These are phyloP conservation scores for Musa beccarii DNA, from an alignment of 176 grass and related monocot genomes.

Conservation along the genomic window DNA sequence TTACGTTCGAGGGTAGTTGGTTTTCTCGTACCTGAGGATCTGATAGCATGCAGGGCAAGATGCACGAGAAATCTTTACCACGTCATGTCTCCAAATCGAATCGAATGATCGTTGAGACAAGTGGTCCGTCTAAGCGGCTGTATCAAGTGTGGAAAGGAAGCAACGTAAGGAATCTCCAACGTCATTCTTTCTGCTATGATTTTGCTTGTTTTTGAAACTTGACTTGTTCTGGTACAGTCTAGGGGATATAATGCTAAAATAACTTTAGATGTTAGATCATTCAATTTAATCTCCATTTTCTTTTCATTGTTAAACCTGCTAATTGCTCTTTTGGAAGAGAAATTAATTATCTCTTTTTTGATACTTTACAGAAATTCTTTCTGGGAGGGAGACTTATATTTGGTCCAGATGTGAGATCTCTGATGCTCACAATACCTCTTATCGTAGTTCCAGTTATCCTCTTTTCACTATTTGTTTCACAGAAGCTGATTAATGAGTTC, in stretches of 20 bases:
- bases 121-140: slow-evolving; percentile 31
- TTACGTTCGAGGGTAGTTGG: no score
- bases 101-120: slow-evolving; percentile 47
- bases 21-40: neutral
- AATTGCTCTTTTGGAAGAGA: neutral
- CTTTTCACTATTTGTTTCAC: slow-evolving; percentile 46
- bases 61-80: slow-evolving; percentile 4
- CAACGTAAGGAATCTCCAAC: slow-evolving; percentile 38
- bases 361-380: slow-evolving; percentile 55
- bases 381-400: slow-evolving; percentile 70
- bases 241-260: no score
- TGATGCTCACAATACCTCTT: slow-evolving; percentile 49
- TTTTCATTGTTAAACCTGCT: neutral
- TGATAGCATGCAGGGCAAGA: slow-evolving; percentile 48
- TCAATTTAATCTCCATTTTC: no score
- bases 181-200: slow-evolving; percentile 4
- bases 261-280: no score
- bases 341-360: neutral
- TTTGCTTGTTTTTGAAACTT: neutral
- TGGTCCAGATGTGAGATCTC: slow-evolving; percentile 59
- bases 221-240: no score
- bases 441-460: slow-evolving; percentile 48
- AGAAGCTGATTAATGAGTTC: slow-evolving; percentile 39
- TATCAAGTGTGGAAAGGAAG: slow-evolving; percentile 73
- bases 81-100: slow-evolving; percentile 39